Conservation (phyloP, 495 filamentous ascomycete species). For the Astrocystis sublimbata region DNA sequence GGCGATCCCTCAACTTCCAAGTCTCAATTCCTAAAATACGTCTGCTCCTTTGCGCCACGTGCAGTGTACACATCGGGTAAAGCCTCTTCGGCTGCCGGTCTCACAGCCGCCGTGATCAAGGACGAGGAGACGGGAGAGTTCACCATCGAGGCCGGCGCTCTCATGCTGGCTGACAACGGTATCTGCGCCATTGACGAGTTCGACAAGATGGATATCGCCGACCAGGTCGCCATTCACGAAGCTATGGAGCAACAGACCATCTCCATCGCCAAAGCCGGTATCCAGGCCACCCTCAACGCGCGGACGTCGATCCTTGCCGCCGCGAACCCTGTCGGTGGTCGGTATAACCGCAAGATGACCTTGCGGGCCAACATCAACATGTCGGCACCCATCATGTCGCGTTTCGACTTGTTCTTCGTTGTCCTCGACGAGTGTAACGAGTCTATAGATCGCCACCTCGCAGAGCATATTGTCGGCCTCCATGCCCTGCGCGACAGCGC, state of each 20-base stretch:
- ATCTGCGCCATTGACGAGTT: conserved; percentile 99
- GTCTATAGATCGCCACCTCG: conserved; percentile 81
- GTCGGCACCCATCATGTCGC: conserved; percentile 96
- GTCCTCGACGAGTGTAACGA: conserved; percentile 98
- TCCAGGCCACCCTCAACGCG: conserved; percentile 96
- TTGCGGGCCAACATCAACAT: conserved; percentile 96
- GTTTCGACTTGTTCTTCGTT: conserved; percentile 99
- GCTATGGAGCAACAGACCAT: conserved; percentile 99
- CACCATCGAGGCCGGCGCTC: conserved; percentile 96
- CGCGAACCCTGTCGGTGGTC: conserved; percentile 92
- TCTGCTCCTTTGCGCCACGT: conserved; percentile 91
- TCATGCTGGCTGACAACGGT: conserved; percentile 97
- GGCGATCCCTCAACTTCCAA: conserved; percentile 98
- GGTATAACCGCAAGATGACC: conserved; percentile 95
- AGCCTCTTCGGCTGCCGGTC: conserved; percentile 94
- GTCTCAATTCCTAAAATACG: conserved; percentile 97
- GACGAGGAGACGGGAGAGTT: conserved; percentile 98
- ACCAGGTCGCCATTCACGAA: conserved; percentile 99
- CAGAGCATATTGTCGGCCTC: conserved; percentile 91
- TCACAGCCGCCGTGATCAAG: conserved; percentile 96
- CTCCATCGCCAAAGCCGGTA: conserved; percentile 97
- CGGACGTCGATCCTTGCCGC: conserved; percentile 93
- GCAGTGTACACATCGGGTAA: conserved; percentile 98
- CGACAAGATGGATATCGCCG: conserved; percentile 98
- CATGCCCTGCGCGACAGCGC: conserved; percentile 90